phyloP scores from a whole-genome alignment of 2,329 filamentous ascomycete genomes.

The Botrytis elliptica region DNA sequence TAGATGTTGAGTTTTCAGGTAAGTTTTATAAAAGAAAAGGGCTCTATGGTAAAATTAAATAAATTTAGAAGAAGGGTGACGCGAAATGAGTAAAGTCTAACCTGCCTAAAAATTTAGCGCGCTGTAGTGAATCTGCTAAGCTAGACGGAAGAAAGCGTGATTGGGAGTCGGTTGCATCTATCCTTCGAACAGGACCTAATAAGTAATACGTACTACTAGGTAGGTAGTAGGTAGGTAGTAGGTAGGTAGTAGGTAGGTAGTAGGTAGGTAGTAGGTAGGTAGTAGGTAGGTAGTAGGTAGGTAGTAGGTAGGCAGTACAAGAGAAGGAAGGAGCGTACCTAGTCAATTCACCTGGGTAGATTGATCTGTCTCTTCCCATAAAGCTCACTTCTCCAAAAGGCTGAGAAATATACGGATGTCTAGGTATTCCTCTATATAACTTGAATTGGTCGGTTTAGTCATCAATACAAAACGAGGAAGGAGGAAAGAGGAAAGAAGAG shows the following conservation, averaged over 20 bases:
- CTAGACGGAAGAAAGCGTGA: background rate
- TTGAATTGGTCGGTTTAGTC: background rate
- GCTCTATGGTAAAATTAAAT: background rate
- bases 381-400: background rate
- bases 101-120: background rate
- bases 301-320: background rate
- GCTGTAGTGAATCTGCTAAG: background rate
- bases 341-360: background rate
- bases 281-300: too few relatives aligned
- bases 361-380: background rate
- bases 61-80: background rate
- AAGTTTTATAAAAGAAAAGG: background rate
- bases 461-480: background rate
- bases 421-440: background rate
- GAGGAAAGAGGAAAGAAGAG: background rate
- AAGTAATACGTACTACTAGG: background rate
- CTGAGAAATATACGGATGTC: background rate
- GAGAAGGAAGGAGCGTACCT: background rate
- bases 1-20: background rate
- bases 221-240: background rate
- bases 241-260: background rate
- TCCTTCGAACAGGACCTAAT: background rate
- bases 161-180: background rate
- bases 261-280: background rate
- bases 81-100: background rate